A percentile compares a stretch with the other conserved stretches of the same genome.
Conservation (phyloP, 2,329 filamentous ascomycete genomes). For the Penicillium crustosum region DNA sequence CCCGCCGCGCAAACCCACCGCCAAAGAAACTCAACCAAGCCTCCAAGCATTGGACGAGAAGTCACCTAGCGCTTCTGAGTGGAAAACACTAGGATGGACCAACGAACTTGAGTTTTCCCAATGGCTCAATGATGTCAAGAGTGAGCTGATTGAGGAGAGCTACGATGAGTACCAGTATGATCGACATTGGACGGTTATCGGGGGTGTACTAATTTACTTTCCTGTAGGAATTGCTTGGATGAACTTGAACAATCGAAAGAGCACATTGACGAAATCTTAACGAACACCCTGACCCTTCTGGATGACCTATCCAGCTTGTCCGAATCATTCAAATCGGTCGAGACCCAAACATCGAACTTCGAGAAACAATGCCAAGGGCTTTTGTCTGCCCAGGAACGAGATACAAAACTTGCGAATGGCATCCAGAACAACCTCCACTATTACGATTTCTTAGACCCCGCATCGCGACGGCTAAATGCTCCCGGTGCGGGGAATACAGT, state of each 20-base stretch:
- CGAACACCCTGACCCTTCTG: slow-evolving; percentile 74
- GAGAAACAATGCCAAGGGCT: slow-evolving; percentile 88
- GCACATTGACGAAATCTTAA: slow-evolving; percentile 76
- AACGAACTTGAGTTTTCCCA: slow-evolving; percentile 60
- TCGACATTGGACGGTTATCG: slow-evolving; percentile 11
- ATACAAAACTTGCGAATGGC: slow-evolving; percentile 76
- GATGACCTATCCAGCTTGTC: slow-evolving; percentile 75
- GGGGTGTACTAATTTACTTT: slow-evolving; percentile 10
- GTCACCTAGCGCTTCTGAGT: slow-evolving; percentile 2
- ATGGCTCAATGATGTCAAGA: slow-evolving; percentile 61
- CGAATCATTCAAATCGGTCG: slow-evolving; percentile 81
- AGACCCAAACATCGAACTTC: slow-evolving; percentile 89
- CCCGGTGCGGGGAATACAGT: slow-evolving; percentile 85
- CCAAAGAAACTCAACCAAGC: slow-evolving; percentile 19
- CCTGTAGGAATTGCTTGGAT: slow-evolving; percentile 68
- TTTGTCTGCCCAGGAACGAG: slow-evolving; percentile 73
- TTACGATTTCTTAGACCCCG: slow-evolving; percentile 89
- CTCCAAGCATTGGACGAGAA: slow-evolving; percentile 19
- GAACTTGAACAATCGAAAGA: slow-evolving; percentile 77
- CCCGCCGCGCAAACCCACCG: slow-evolving; percentile 30
- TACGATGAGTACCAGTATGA: slow-evolving; percentile 77
- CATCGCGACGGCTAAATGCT: slow-evolving; percentile 85
- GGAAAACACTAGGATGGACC: slow-evolving; percentile 26
- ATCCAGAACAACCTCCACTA: slow-evolving; percentile 90
- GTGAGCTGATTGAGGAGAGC: slow-evolving; percentile 73